Base-by-base conservation (phyloP, 305 asterid species). In the Fraxinus dipetala region DNA sequence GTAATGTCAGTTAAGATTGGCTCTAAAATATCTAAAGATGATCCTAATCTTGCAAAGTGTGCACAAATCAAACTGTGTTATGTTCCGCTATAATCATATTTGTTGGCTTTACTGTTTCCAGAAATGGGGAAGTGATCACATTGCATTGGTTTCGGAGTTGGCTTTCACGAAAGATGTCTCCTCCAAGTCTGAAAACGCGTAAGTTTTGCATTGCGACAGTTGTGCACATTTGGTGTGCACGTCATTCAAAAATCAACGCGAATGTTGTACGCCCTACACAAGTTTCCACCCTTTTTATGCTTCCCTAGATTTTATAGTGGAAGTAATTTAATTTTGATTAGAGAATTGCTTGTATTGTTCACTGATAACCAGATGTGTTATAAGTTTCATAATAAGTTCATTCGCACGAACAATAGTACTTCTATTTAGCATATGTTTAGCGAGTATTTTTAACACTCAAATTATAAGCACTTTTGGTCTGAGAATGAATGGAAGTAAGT, bases 61-160 rank as follows among this genome's bases (percentile, higher is more conserved):
- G 75, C 3, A 2, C 32, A 31, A 18, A 51, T 78, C 63, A 51
- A 43, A 28, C 74, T n/a, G 40, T 79, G 43, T 40, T 69, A n/a
- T 36, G 34, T 77, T 76, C 13, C 59, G 63, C 35, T 59, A 1
- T 75, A 31, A 72, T 63, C 20, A 65, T 79, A 72, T 78, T 76
- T 65, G 10, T 80, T 85, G 80, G 63, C 75, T 80, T 75, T 59
- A 30, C 48, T 22, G 77, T 85, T 88, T 87, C 31, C 95, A 95
- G 99, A 95, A 94, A 90, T 95, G 99, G 99, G 99, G 98, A 82
- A 95, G 99, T 75, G 99, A 95, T 88, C 99, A 95, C 91, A 89
- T 95, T 76, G 98, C 99, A 13, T 85, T 95, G 91, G 99, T 93
- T 77, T 89, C 98, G 4, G 97, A 95, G 87, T 89, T 95, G 59